Base-by-base conservation (phyloP, 2,329 filamentous ascomycete genomes). In the Epicoccum nigrum region DNA sequence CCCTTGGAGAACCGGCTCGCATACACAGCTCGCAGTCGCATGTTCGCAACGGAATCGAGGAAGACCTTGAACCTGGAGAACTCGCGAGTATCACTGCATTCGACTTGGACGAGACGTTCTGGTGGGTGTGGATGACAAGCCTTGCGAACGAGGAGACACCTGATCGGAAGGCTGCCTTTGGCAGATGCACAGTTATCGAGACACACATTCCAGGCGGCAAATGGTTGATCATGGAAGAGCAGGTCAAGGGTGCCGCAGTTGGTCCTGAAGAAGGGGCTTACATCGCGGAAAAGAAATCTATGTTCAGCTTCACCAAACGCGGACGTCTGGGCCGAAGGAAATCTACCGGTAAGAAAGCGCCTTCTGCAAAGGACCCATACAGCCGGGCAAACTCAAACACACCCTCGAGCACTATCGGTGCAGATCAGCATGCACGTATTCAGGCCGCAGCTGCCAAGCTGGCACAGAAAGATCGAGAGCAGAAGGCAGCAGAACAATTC, bases 91-190 rank as follows among this genome's bases (percentile, higher is more conserved):
- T 99, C 67, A 89, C 84, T 19, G 83, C 83, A 30, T 84, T 97
- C 50, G 87, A 94, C 56, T 80, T 99, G 4, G 94, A 99, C 64
- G 93, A 97, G 71, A 88, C 92, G 1, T 99, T 99, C 73, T 99
- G 94, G 94, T 97, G 94, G 93, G 94, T 97, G 4, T 99, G 94
- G 94, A 97, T 99, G 82, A 95, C 86, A 63, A 97, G 93, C 79
- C 78, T 99, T 65, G 92, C 93, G 1, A 89, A 86, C 0, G 94
- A 99, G 67, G 94, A 99, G 76, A 89, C 92, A 0, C 75, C 86
- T 0, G 83, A 87, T 38, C 86, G 94, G 54, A 99, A 99, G 71
- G 88, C 92, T 5, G 91, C 92, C 0, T 99, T 99, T 71, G 94
- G 94, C 30, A 84, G 94, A 57, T 99, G 94, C 67, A 91, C 94